A percentile compares a stretch with the other conserved stretches of the same genome.
Conservation (phyloP, 176 grass and related monocot genomes). For the Zea luxurians region DNA sequence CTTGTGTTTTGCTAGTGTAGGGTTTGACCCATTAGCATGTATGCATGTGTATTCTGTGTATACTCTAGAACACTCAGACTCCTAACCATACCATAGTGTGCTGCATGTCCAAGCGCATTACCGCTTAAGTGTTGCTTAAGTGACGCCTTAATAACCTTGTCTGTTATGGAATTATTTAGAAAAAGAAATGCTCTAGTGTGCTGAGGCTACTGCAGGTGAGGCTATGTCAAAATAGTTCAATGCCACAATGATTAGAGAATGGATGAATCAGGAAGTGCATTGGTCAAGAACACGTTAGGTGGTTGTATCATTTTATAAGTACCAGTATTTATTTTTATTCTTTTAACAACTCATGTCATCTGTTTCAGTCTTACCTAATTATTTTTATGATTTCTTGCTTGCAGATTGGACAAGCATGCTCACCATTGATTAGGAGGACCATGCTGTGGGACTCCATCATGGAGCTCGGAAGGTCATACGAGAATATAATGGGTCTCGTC, state of each 20-base stretch:
- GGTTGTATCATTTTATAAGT: neutral
- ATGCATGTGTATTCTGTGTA: too few species aligned
- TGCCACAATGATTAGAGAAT: neutral
- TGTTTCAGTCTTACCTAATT: neutral
- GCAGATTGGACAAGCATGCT: conserved; percentile 78
- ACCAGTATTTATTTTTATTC: neutral
- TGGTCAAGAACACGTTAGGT: neutral
- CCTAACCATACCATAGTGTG: too few species aligned
- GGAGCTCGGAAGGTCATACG: conserved; percentile 88
- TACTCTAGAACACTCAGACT: too few species aligned
- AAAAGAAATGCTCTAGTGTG: neutral
- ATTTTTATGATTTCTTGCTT: neutral
- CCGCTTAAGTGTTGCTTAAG: too few species aligned
- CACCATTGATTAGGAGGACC: conserved; percentile 43
- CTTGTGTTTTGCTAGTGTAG: too few species aligned
- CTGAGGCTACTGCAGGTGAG: neutral
- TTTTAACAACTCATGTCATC: neutral
- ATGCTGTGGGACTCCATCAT: conserved; percentile 87
- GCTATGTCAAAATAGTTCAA: neutral
- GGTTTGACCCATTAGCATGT: too few species aligned
- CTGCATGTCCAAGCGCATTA: too few species aligned
- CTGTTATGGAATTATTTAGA: neutral
- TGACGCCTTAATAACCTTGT: too few species aligned
- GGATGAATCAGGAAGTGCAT: neutral
- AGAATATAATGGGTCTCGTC: conserved; percentile 78